Conservation (phyloP, 2,329 filamentous ascomycete species). For the Dothiorella sarmentorum region DNA sequence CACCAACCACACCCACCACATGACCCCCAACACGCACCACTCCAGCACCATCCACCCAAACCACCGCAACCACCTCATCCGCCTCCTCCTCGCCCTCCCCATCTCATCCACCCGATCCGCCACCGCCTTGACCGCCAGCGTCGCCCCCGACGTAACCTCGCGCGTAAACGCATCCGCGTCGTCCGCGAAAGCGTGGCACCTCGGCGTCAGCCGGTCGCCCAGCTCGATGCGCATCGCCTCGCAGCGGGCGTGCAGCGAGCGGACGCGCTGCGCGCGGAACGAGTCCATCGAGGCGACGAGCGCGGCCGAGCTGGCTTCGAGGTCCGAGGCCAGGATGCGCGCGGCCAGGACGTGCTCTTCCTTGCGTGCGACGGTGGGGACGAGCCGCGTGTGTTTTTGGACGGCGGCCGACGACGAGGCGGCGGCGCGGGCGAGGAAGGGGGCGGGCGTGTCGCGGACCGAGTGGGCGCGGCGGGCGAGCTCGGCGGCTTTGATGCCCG, state of each 20-base stretch:
- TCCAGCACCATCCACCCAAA: conserved; percentile 75
- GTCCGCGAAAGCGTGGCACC: conserved; percentile 67
- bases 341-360: conserved; percentile 55
- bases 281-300: conserved; percentile 50
- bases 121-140: conserved; percentile 75
- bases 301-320: conserved; percentile 44
- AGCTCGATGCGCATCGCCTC: conserved; percentile 45
- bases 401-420: conserved; percentile 38
- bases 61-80: conserved; percentile 68
- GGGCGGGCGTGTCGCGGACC: conserved; percentile 27
- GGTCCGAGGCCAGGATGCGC: conserved; percentile 46
- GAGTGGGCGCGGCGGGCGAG: conserved; percentile 65
- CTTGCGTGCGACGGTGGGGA: conserved; percentile 48
- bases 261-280: conserved; percentile 48
- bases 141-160: conserved; percentile 72
- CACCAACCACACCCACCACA: conserved; percentile 93
- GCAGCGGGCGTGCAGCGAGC: conserved; percentile 44
- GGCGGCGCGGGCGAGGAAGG: conserved; percentile 39
- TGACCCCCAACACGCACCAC: conserved; percentile 79
- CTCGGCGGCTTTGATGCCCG: conserved; percentile 86
- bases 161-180: conserved; percentile 75
- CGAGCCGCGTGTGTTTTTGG: conserved; percentile 25
- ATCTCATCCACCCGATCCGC: conserved; percentile 68
- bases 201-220: conserved; percentile 50
- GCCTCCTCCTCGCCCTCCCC: conserved; percentile 67